Evolutionary conservation across 345 rosid genomes (phyloP), one percentile per base, ranked within the genome.

Genomic region (Anacardium occidentale): DNA sequence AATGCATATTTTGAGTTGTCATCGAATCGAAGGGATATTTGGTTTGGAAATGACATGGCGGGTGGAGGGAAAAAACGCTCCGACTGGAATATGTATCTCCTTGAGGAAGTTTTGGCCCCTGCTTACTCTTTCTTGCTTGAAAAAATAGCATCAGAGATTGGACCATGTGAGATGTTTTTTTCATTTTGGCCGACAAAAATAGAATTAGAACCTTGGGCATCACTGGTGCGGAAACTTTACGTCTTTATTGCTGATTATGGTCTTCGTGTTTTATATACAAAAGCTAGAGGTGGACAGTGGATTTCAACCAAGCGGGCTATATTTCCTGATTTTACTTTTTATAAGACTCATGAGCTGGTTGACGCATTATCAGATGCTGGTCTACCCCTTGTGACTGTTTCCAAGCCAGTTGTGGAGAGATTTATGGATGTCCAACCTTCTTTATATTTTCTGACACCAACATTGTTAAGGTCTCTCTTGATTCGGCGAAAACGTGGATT

Each of bases 1-100:
- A 94, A 94, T 88, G 87, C 97, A 59, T 94, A 91, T 81, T 94
- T 94, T 87, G 98, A 91, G 80, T 78, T 94, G 81, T 94, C 97
- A 55, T 94, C 98, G 64, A 94, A 94, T 77, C 82, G 98, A 77
- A 91, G 98, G 81, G 98, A 94, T 79, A 92, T 94, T 78, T 94
- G 98, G 98, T 91, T 91, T 85, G 98, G 98, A 68, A 90, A 86
- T 80, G 98, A 94, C 85, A 94, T 94, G 98, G 90, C 96, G 44
- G 98, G 98, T 67, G 97, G 85, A 73, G 98, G 98, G 20, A 94
- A 91, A 78, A 85, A 86, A 74, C 90, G 97, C 52, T 94, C 98
- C 3, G 98, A 94, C 70, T 94, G 97, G 98, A 94, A 94, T 80
- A 82, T 88, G 80, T 90, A 86, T 77, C 88, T 94, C 68, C 91